Evolutionary conservation across 1,284 basidiomycete genomes (phyloP).

Genomic region (Phylloporus sp.): DNA sequence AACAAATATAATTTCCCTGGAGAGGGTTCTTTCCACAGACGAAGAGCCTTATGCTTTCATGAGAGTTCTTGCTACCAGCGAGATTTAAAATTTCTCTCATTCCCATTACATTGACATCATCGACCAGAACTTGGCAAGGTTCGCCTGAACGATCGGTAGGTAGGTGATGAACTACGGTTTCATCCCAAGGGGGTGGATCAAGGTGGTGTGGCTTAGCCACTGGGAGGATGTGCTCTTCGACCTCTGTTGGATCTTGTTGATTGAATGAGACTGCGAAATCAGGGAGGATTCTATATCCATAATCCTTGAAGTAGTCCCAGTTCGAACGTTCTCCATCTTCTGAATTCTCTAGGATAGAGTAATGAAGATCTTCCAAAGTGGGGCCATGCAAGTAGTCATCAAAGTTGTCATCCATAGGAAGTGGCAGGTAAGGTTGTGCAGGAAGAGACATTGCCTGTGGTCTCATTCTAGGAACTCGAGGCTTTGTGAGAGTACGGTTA

Average conservation of each 20-base stretch:
- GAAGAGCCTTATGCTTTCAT: background rate
- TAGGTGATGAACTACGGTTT: constrained; percentile 4
- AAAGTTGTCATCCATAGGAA: constrained; percentile 9
- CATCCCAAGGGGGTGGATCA: constrained; percentile 8
- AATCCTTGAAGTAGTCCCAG: constrained; percentile 16
- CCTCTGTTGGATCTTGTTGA: constrained; percentile 4
- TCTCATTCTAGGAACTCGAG: background rate
- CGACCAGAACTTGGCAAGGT: background rate
- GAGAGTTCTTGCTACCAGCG: constrained; percentile 1
- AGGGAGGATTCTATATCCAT: constrained; percentile 13
- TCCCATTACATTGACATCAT: constrained; percentile 14
- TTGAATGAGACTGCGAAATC: constrained; percentile 14
- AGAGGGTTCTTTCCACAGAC: constrained; percentile 8
- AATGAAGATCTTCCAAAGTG: constrained; percentile 8
- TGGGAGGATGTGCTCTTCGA: constrained; percentile 12
- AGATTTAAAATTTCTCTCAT: constrained; percentile 9
- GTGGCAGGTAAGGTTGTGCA: background rate
- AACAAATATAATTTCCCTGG: constrained; percentile 14
- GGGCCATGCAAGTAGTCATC: constrained; percentile 11
- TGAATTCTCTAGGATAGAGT: background rate
- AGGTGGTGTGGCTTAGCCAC: background rate
- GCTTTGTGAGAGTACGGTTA: background rate
- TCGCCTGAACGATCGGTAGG: background rate
- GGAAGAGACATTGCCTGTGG: background rate
- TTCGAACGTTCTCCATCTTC: background rate